phyloP scores from a whole-genome alignment of 106 monocot species.

The Allium cepa region DNA sequence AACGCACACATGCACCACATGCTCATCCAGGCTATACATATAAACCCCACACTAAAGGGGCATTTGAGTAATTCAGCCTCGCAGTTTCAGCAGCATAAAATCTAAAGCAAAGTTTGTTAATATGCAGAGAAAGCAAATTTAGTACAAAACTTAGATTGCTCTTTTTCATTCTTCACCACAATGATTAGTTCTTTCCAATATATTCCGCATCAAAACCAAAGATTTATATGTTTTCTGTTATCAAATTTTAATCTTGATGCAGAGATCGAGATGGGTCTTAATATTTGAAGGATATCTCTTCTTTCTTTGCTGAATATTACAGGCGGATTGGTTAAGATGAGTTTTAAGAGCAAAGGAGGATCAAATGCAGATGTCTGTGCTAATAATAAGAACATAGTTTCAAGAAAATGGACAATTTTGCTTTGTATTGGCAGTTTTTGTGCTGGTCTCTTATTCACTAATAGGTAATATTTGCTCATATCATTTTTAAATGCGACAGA shows the following conservation, averaged over 20 bases:
- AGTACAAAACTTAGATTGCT: background rate
- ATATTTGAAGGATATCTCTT: too few species aligned
- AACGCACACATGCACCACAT: slow-evolving; percentile 1
- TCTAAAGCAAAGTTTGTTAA: slow-evolving; percentile 6
- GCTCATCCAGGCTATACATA: background rate
- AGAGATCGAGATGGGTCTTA: too few species aligned
- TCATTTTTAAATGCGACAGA: too few species aligned
- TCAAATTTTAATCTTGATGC: background rate
- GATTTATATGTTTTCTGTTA: background rate
- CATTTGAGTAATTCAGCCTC: background rate
- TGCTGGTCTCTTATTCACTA: too few species aligned
- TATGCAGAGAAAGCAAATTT: background rate
- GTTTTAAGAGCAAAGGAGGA: too few species aligned
- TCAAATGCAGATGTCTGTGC: too few species aligned
- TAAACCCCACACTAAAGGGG: background rate
- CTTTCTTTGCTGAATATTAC: too few species aligned
- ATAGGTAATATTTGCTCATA: too few species aligned
- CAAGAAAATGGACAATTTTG: too few species aligned
- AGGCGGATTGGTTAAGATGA: too few species aligned
- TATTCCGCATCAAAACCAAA: background rate
- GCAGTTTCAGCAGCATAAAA: background rate
- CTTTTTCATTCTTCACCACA: slow-evolving; percentile 12
- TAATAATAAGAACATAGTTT: too few species aligned
- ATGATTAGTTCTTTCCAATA: slow-evolving; percentile 7
- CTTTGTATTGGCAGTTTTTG: too few species aligned